Conservation (phyloP, 176 grass and related monocot genomes). For the Eremochloa ophiuroides region DNA sequence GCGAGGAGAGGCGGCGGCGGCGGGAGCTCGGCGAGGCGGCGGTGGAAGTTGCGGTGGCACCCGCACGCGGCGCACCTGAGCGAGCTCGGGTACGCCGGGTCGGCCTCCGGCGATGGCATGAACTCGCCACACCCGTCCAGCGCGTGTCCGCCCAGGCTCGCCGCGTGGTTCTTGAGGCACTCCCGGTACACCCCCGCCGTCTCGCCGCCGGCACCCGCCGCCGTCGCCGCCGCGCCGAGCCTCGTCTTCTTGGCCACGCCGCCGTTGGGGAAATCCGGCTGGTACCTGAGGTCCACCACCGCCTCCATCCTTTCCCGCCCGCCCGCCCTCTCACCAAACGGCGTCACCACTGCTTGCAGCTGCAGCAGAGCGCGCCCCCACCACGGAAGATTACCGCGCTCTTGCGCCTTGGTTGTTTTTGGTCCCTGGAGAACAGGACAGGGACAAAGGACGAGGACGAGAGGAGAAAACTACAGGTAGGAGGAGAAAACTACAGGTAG, state of each 20-base stretch:
- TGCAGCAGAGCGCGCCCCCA: not conserved
- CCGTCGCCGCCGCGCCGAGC: not conserved
- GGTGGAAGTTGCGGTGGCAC: conserved; percentile 98
- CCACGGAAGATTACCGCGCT: not conserved
- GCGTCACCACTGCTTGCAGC: not conserved
- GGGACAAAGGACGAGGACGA: not conserved
- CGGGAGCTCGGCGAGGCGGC: conserved; percentile 21
- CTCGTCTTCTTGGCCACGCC: not conserved
- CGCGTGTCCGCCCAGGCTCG: conserved; percentile 61
- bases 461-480: conserved; percentile 28
- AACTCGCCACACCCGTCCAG: conserved; percentile 89
- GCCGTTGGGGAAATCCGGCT: conserved; percentile 49
- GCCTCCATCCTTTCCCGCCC: conserved; percentile 1
- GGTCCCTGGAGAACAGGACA: not conserved
- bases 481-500: conserved; percentile 29
- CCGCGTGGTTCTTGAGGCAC: conserved; percentile 92
- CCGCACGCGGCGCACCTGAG: conserved; percentile 79
- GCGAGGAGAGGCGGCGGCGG: conserved; percentile 33
- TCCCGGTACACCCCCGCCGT: conserved; percentile 43
- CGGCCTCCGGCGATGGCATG: conserved; percentile 49
- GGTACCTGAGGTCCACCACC: conserved; percentile 15
- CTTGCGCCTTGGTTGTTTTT: not conserved
- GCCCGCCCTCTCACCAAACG: not conserved
- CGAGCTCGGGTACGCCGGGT: conserved; percentile 47
- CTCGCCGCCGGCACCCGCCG: not conserved